A percentile compares a stretch with the other conserved stretches of the same genome.
phyloP scores from a whole-genome alignment of 2,329 filamentous ascomycete species.

The Diaporthe citrichinensis region DNA sequence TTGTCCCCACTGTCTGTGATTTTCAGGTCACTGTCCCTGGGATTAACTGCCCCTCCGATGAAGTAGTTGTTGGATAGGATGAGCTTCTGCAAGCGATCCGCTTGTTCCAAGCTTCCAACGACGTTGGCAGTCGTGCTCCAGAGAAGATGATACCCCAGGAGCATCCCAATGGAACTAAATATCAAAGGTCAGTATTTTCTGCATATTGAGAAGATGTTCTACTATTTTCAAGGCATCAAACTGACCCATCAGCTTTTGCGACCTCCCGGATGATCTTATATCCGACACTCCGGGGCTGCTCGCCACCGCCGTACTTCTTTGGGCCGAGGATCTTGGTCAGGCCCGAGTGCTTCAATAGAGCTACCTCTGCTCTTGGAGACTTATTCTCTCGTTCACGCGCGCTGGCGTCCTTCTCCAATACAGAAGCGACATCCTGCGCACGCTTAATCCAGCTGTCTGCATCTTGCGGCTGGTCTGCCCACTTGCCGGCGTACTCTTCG shows the following conservation, averaged over 20 bases:
- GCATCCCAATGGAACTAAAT: slow-evolving; percentile 71
- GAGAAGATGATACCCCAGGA: slow-evolving; percentile 75
- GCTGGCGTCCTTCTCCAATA: slow-evolving; percentile 53
- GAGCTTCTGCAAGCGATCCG: slow-evolving; percentile 67
- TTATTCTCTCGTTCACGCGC: slow-evolving; percentile 56
- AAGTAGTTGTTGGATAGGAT: slow-evolving; percentile 77
- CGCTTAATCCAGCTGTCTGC: slow-evolving; percentile 55
- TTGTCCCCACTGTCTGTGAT: slow-evolving; percentile 68
- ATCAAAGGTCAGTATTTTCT: not conserved
- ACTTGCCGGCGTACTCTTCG: slow-evolving; percentile 53
- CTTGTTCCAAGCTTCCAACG: slow-evolving; percentile 72
- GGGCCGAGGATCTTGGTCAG: slow-evolving; percentile 56
- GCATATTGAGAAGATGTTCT: not conserved
- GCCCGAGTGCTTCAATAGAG: slow-evolving; percentile 58
- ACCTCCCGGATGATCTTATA: slow-evolving; percentile 74
- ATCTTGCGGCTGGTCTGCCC: slow-evolving; percentile 51
- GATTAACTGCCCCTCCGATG: slow-evolving; percentile 76
- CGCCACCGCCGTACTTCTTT: slow-evolving; percentile 59
- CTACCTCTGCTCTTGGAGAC: slow-evolving; percentile 56
- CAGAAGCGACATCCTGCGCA: slow-evolving; percentile 54
- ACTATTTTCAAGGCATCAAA: too few species aligned
- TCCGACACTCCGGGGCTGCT: slow-evolving; percentile 62
- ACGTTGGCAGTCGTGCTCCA: slow-evolving; percentile 74
- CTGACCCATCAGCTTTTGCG: slow-evolving; percentile 72
- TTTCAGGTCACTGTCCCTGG: slow-evolving; percentile 72